Evolutionary conservation across 2,329 filamentous ascomycete genomes (phyloP).

Genomic region (Trichoderma endophyticum): DNA sequence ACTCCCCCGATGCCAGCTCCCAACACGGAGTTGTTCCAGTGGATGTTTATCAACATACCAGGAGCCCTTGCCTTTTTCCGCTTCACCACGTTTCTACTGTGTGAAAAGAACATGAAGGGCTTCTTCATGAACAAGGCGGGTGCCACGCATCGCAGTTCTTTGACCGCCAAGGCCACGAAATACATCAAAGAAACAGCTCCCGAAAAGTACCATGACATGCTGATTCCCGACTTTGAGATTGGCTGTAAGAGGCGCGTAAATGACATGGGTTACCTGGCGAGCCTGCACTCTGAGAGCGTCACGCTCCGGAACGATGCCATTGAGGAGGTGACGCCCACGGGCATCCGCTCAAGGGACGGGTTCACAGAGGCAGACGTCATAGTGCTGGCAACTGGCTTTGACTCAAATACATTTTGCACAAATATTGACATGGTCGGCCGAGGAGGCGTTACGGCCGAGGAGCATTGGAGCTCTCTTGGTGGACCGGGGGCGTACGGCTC

Average conservation of each 20-base stretch:
- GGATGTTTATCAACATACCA: conserved; percentile 47
- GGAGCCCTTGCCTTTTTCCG: conserved; percentile 40
- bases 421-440: conserved; percentile 52
- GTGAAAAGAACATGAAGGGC: conserved; percentile 31
- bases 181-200: conserved; percentile 47
- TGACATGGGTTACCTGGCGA: conserved; percentile 53
- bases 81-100: conserved; percentile 40
- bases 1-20: conserved; percentile 31
- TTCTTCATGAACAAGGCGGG: conserved; percentile 41
- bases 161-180: conserved; percentile 39
- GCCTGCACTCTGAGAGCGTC: conserved; percentile 49
- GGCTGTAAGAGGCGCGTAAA: conserved; percentile 64
- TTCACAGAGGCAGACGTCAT: conserved; percentile 56
- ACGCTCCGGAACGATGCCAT: conserved; percentile 47
- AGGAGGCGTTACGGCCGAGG: conserved; percentile 46
- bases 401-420: conserved; percentile 52
- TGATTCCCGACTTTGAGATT: conserved; percentile 60
- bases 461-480: conserved; percentile 57
- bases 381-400: conserved; percentile 60
- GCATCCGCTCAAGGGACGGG: conserved; percentile 36
- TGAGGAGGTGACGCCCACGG: conserved; percentile 43
- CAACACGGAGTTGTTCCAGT: conserved; percentile 21
- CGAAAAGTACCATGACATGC: conserved; percentile 56
- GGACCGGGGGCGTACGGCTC: conserved; percentile 61
- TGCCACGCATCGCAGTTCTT: conserved; percentile 34